Base-by-base conservation (phyloP, 2,329 filamentous ascomycete genomes). In the Phialocephala subalpina region DNA sequence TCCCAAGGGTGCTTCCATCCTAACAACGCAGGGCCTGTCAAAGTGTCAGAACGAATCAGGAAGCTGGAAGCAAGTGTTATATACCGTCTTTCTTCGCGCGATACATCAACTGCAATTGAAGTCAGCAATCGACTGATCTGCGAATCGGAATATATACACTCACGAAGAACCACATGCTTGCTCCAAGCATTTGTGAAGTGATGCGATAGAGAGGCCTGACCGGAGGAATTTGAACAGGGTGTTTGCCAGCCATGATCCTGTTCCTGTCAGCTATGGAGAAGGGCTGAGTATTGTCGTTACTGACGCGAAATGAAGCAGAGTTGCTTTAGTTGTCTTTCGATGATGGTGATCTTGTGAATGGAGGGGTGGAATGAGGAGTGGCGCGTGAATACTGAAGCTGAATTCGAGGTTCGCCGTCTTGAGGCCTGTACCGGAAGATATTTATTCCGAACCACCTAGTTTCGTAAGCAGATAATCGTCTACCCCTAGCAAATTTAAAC, bases 141-240 rank as follows among this genome's bases (percentile, higher is more conserved):
- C 16, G 5, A 16, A 14, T 1, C 14, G 29, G 56, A n/a, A 8
- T 29, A 7, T 55, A 2, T 5, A 12, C 6, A 84, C 91, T 77
- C 87, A 98, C 94, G 80, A 96, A 99, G 83, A 99, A 98, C 96
- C 96, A 99, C 96, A 98, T 99, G 82, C 92, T 92, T 63, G 96
- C 96, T 73, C 94, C 92, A 69, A 99, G 85, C n/a, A 68, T 90
- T 92, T 53, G 93, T 97, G 92, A 95, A 65, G 90, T 87, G 80
- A 95, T 91, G 78, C 93, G 89, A 84, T 98, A 97, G 72, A 97
- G 77, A 55, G 88, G 88, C 69, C 87, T 84, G 58, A 82, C 85
- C 38, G 85, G 86, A 77, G 86, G 88, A 76, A 91, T 80, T 76
- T 84, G 81, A 73, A 86, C 79, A 63, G 84, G 84, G 77, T 86